Percentiles rank a stretch among this genome's conserved stretches.
phyloP scores from a whole-genome alignment of 805 yeast species.

The Millerozyma acaciae region DNA sequence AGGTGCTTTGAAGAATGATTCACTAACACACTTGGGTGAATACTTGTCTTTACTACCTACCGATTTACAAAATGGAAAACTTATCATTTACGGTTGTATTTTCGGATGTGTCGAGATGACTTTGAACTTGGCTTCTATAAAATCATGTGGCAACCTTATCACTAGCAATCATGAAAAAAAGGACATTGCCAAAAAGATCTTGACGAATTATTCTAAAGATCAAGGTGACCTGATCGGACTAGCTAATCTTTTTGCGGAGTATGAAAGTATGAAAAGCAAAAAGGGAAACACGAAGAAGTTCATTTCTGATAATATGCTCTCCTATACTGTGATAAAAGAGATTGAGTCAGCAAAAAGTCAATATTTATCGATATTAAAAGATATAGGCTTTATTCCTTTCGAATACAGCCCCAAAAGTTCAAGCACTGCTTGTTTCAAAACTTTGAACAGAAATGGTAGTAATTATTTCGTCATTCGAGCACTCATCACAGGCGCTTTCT shows the following conservation, averaged over 20 bases:
- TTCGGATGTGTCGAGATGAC: constrained; percentile 79
- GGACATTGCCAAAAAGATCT: constrained; percentile 53
- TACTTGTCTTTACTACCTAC: constrained; percentile 80
- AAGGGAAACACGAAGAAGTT: constrained; percentile 36
- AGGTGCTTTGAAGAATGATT: constrained; percentile 59
- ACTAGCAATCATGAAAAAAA: constrained; percentile 57
- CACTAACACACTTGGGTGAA: constrained; percentile 71
- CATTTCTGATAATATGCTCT: constrained; percentile 54
- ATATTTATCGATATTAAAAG: constrained; percentile 64
- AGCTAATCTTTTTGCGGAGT: constrained; percentile 55
- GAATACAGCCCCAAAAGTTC: constrained; percentile 30
- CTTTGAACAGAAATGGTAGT: constrained; percentile 48
- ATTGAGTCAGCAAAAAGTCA: constrained; percentile 69
- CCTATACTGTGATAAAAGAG: constrained; percentile 63
- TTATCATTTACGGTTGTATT: constrained; percentile 72
- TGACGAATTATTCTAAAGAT: constrained; percentile 40
- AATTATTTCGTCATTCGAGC: constrained; percentile 57
- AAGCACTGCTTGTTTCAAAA: constrained; percentile 4
- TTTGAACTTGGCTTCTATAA: constrained; percentile 74
- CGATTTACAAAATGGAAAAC: constrained; percentile 81
- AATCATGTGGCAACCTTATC: constrained; percentile 74
- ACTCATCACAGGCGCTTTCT: constrained; percentile 73
- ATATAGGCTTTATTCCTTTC: constrained; percentile 71
- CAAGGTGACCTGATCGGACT: constrained; percentile 77
- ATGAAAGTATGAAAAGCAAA: constrained; percentile 26